Evolutionary conservation across 768 basidiomycete species (phyloP).

Genomic region (Pleurotus djamor): DNA sequence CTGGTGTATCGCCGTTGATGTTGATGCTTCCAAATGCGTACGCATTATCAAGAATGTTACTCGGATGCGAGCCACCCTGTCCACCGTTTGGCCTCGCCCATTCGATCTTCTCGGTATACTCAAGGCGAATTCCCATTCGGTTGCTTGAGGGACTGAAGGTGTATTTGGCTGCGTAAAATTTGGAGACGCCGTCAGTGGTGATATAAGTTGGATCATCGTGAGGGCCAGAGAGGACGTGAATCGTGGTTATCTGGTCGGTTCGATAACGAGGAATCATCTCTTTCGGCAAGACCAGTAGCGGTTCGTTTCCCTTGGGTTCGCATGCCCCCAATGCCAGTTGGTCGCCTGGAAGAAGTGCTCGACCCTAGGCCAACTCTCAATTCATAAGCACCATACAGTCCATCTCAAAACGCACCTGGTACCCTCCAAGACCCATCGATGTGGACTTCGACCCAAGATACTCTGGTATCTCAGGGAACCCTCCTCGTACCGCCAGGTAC

Average conservation of each 20-base stretch:
- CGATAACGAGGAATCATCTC: conserved; percentile 41
- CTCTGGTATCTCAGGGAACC: conserved; percentile 51
- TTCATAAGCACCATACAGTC: not conserved
- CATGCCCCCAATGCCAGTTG: conserved; percentile 38
- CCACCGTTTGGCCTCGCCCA: conserved; percentile 61
- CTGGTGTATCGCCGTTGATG: conserved; percentile 69
- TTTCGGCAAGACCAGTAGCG: conserved; percentile 17
- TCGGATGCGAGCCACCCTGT: conserved; percentile 67
- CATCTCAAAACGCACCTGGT: conserved; percentile 37
- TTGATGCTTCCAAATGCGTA: conserved; percentile 57
- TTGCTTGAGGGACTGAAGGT: conserved; percentile 55
- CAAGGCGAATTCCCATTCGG: conserved; percentile 62
- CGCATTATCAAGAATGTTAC: conserved; percentile 63
- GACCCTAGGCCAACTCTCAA: conserved; percentile 33
- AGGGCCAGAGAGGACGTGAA: conserved; percentile 60
- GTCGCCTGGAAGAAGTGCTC: conserved; percentile 50
- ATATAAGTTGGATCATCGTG: conserved; percentile 60
- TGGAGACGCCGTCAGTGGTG: conserved; percentile 39
- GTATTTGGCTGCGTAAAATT: conserved; percentile 55
- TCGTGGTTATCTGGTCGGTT: conserved; percentile 30
- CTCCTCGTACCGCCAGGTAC: conserved; percentile 58
- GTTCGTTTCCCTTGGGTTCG: conserved; percentile 16
- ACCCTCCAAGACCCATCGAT: conserved; percentile 59
- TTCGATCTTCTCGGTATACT: conserved; percentile 34
- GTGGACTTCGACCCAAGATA: conserved; percentile 69